phyloP scores from a whole-genome alignment of 805 yeast genomes.

The Candida peoriensis region DNA sequence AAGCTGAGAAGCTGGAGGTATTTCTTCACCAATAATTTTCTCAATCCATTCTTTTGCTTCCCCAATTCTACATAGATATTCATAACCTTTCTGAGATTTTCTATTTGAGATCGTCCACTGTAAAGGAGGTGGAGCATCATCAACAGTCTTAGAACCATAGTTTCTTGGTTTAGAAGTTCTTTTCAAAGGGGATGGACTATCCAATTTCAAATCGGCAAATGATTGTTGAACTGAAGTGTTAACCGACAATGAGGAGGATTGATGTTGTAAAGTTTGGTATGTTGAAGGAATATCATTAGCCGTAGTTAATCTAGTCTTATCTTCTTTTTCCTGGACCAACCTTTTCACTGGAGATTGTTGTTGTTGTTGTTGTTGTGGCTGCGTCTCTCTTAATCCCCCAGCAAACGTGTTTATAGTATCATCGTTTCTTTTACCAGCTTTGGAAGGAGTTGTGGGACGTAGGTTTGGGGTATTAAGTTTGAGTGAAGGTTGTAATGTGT shows the following conservation, averaged over 20 bases:
- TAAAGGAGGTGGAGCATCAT: conserved; percentile 6
- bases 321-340: conserved; percentile 1
- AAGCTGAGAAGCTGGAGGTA: conserved; percentile 54
- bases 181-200: conserved; percentile 24
- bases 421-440: not conserved
- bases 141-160: not conserved
- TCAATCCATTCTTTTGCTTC: conserved; percentile 85
- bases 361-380: not conserved
- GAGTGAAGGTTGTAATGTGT: conserved; percentile 17
- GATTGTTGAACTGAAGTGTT: conserved; percentile 14
- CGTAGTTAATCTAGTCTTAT: too few species aligned
- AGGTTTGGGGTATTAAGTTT: conserved; percentile 11
- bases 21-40: conserved; percentile 48
- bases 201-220: conserved; percentile 18
- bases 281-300: too few species aligned
- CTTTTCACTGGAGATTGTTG: conserved; percentile 3
- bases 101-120: conserved; percentile 14
- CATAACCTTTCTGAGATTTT: conserved; percentile 47
- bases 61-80: conserved; percentile 72
- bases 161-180: conserved; percentile 10
- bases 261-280: not conserved
- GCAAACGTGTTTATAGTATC: not conserved
- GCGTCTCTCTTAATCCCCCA: too few species aligned
- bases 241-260: not conserved
- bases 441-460: not conserved